Evolutionary conservation across 306 rosid species (phyloP).

Genomic region (Castanospermum australe): DNA sequence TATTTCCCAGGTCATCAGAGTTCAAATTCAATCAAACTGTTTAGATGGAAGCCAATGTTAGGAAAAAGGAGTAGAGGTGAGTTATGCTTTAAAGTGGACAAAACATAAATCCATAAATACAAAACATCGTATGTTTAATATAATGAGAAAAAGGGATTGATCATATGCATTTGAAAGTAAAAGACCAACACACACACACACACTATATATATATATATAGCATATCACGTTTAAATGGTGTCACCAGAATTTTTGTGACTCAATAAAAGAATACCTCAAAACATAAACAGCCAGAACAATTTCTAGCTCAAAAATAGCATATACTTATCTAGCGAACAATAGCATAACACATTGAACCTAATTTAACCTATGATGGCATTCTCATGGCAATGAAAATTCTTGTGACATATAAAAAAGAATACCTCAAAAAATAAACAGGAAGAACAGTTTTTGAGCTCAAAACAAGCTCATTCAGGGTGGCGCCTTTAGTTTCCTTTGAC

Average conservation of each 20-base stretch:
- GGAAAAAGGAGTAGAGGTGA: background rate
- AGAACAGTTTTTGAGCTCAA: conserved; percentile 77
- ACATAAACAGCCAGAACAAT: background rate
- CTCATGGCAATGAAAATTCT: background rate
- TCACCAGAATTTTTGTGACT: background rate
- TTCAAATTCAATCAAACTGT: conserved; percentile 10
- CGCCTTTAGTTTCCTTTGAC: conserved; percentile 80
- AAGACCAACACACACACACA: no score
- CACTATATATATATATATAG: background rate
- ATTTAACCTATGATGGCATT: background rate
- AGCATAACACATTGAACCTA: background rate
- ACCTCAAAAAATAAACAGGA: conserved; percentile 95
- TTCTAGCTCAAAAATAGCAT: background rate
- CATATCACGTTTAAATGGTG: background rate
- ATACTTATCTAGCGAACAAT: background rate
- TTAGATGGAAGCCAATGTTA: background rate
- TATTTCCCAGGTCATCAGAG: background rate
- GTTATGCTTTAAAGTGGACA: background rate
- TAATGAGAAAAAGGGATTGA: background rate
- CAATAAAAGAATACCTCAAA: background rate
- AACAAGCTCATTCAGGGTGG: conserved; percentile 89
- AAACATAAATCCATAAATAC: background rate
- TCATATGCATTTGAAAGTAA: background rate
- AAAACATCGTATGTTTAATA: background rate
- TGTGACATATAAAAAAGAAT: background rate